These are phyloP conservation scores for Pyricularia pennisetigena DNA, from an alignment of 2,329 filamentous ascomycete genomes.

Conservation along the genomic window DNA sequence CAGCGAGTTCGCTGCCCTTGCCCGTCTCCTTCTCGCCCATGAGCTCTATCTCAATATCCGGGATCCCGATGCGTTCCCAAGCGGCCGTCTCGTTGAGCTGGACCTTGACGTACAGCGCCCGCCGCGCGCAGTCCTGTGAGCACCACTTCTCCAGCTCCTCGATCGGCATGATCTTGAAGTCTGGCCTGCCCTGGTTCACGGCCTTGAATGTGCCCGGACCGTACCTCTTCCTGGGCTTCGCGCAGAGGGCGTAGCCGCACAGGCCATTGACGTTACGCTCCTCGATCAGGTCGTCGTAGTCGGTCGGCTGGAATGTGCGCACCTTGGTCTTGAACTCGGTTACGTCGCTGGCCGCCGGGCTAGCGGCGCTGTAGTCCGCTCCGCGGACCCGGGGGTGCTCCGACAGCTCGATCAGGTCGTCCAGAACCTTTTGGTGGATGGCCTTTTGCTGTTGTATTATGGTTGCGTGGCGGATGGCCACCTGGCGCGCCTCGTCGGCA, in stretches of 20 bases:
- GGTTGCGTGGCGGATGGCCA: slow-evolving; percentile 73
- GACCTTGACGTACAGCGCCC: slow-evolving; percentile 77
- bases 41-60: slow-evolving; percentile 48
- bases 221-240: slow-evolving; percentile 47
- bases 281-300: slow-evolving; percentile 81
- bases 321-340: slow-evolving; percentile 56
- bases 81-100: slow-evolving; percentile 79
- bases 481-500: slow-evolving; percentile 37
- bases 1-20: slow-evolving; percentile 17
- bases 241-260: slow-evolving; percentile 80
- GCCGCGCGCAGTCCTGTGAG: slow-evolving; percentile 64
- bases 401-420: slow-evolving; percentile 61
- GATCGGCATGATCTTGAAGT: slow-evolving; percentile 58
- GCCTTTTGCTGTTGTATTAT: slow-evolving; percentile 77
- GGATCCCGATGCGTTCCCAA: slow-evolving; percentile 63
- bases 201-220: slow-evolving; percentile 57
- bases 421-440: slow-evolving; percentile 63
- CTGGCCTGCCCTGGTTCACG: slow-evolving; percentile 37
- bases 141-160: slow-evolving; percentile 82
- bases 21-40: slow-evolving; percentile 51
- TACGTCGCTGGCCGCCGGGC: slow-evolving; percentile 48
- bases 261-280: slow-evolving; percentile 77
- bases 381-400: slow-evolving; percentile 37
- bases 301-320: slow-evolving; percentile 68
- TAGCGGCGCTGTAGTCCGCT: slow-evolving; percentile 28